Evolutionary conservation across 2,329 filamentous ascomycete genomes (phyloP).

Genomic region (Niveomyces coronatus): DNA sequence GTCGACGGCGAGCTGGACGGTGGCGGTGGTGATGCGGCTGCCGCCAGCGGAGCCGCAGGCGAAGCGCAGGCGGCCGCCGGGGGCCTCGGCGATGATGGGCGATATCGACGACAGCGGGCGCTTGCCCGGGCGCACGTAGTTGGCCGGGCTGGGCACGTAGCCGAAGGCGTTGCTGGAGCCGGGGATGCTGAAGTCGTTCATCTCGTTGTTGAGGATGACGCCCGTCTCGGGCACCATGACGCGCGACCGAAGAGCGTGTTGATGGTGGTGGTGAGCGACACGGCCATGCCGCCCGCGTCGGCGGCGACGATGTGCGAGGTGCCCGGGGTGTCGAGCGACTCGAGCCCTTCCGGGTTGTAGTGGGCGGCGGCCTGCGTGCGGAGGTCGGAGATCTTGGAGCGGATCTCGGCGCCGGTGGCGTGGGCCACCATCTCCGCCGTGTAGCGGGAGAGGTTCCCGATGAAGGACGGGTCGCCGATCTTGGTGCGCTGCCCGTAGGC

Average conservation of each 20-base stretch:
- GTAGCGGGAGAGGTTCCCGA: slow-evolving; percentile 46
- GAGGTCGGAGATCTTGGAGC: slow-evolving; percentile 33
- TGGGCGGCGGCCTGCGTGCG: slow-evolving; percentile 28
- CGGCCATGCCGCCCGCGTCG: slow-evolving; percentile 59
- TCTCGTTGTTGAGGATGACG: slow-evolving; percentile 57
- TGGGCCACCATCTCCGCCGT: slow-evolving; percentile 58
- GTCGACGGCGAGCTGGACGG: slow-evolving; percentile 66
- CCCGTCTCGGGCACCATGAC: slow-evolving; percentile 75
- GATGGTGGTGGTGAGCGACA: slow-evolving; percentile 71
- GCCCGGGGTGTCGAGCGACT: slow-evolving; percentile 50
- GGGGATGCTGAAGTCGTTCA: slow-evolving; percentile 70
- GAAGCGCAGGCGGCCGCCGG: slow-evolving; percentile 59
- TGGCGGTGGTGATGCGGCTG: slow-evolving; percentile 73
- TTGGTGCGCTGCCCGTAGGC: slow-evolving; percentile 65
- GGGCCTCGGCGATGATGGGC: slow-evolving; percentile 63
- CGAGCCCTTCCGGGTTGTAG: slow-evolving; percentile 36
- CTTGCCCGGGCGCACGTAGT: slow-evolving; percentile 69
- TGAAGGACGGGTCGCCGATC: slow-evolving; percentile 67
- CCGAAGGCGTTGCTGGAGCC: slow-evolving; percentile 63
- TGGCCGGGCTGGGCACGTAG: slow-evolving; percentile 62
- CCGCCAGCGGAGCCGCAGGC: slow-evolving; percentile 72
- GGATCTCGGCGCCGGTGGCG: slow-evolving; percentile 41
- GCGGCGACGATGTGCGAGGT: slow-evolving; percentile 58
- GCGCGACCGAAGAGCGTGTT: slow-evolving; percentile 72
- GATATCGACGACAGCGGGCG: slow-evolving; percentile 69